phyloP scores from a whole-genome alignment of 176 grass and related monocot species.

The Oryza meridionalis region DNA sequence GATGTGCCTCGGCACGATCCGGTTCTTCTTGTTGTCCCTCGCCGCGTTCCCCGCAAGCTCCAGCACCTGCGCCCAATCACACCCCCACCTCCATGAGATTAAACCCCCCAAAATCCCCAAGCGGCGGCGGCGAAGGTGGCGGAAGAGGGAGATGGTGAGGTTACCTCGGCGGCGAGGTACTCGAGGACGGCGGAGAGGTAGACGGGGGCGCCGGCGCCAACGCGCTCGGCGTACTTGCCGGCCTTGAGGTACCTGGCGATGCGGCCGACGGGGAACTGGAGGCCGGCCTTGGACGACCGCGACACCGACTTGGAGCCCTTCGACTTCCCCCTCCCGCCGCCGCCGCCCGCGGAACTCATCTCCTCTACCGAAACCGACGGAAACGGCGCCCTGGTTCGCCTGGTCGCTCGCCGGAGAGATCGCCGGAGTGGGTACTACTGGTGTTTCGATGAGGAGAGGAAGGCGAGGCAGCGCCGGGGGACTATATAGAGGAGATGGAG shows the following conservation, averaged over 20 bases:
- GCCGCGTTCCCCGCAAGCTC: conserved; percentile 68
- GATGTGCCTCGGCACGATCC: conserved; percentile 69
- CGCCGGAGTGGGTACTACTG: too few species aligned
- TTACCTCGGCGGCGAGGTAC: conserved; percentile 83
- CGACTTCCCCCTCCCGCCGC: conserved; percentile 51
- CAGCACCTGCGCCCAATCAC: conserved; percentile 36
- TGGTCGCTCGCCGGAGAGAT: neutral
- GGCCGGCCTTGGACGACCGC: conserved; percentile 68
- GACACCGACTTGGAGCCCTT: conserved; percentile 51
- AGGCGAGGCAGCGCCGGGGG: neutral
- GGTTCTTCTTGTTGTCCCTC: conserved; percentile 73
- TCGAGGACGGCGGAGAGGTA: conserved; percentile 84
- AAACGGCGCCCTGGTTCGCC: neutral
- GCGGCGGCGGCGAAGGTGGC: neutral
- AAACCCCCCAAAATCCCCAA: neutral
- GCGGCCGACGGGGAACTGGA: conserved; percentile 84
- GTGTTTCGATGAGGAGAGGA: neutral
- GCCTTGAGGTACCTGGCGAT: conserved; percentile 74
- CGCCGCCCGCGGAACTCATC: conserved; percentile 52
- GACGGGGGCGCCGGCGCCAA: conserved; percentile 70
- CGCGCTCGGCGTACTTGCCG: conserved; percentile 82
- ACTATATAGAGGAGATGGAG: conserved; percentile 26
- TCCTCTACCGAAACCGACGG: neutral
- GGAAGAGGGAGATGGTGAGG: rapidly evolving
- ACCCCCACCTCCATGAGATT: too few species aligned